phyloP scores from a whole-genome alignment of 2,329 filamentous ascomycete genomes.

The Alternaria ventricosa region DNA sequence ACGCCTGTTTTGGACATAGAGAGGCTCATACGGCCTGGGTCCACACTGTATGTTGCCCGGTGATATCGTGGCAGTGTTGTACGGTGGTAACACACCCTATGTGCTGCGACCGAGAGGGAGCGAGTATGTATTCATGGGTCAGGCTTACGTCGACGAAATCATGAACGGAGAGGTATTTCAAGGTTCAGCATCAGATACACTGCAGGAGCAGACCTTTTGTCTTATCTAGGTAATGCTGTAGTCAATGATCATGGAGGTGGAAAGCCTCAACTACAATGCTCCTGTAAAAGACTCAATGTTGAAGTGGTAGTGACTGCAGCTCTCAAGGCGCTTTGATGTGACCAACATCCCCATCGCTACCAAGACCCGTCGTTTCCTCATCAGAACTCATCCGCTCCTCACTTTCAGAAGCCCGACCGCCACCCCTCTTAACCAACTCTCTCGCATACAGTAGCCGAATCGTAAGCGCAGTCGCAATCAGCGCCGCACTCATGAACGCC shows the following conservation, averaged over 20 bases:
- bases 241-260: neutral
- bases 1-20: conserved; percentile 1
- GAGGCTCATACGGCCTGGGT: conserved; percentile 3
- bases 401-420: neutral
- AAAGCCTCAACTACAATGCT: neutral
- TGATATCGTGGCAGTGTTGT: conserved; percentile 13
- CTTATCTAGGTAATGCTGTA: neutral
- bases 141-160: conserved; percentile 13
- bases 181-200: neutral
- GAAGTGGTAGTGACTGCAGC: neutral
- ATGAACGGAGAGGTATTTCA: conserved; percentile 6
- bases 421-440: conserved; percentile 36
- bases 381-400: neutral
- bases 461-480: conserved; percentile 60
- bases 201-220: neutral
- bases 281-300: neutral
- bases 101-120: neutral
- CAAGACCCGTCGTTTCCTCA: neutral
- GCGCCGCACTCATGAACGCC: conserved; percentile 23
- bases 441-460: conserved; percentile 54
- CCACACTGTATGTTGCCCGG: conserved; percentile 9
- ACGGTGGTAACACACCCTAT: conserved; percentile 13
- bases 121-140: conserved; percentile 7
- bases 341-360: neutral
- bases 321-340: neutral